Evolutionary conservation across 1,284 basidiomycete genomes (phyloP), one percentile per base, ranked within the genome.

Genomic region (Tausonia pullulans): DNA sequence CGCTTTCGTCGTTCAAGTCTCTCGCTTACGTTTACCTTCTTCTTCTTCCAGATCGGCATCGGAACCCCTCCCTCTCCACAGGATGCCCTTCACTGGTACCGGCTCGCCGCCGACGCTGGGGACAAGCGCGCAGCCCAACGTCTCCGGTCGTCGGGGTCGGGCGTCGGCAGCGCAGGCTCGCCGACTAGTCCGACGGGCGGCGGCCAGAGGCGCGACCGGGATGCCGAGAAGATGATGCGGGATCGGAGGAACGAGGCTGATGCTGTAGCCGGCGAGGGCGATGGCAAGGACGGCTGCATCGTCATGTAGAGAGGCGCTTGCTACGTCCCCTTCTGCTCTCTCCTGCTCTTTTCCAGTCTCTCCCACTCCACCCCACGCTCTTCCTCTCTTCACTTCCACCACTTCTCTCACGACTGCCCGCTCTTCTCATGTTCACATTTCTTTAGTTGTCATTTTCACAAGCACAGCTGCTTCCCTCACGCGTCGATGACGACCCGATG

Each of bases 91-190:
- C 75, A 81, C 43, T 98, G 87, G 82, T 98, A 95, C 81, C 88
- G 87, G 76, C 83, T 84, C 68, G 92, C 95, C 1, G 87, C 91
- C 5, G 91, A 95, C n/a, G 84, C 86, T 48, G 94, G 95, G 54
- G 95, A 98, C 79, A 95, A 92, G 75, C 88, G 95, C 65, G 93
- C 95, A 0, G 79, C 82, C 13, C 89, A 94, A 73, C 85, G 96
- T 58, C 78, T 98, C 56, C 81, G 71, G 0, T 67, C 70, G 2
- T 70, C 68, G 40, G 64, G 69, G 40, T 63, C 81, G 48, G 83
- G 68, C 51, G 58, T 57, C 43, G 72, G 71, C 52, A 60, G 64
- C 41, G 63, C 64, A 46, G 68, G 68, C 6, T 27, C 27, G 27
- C 27, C 27, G 27, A 27, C 27, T 27, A 65, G 58, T 44, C 59